Conservation (phyloP, 225 moss, liverwort and hornwort species). For the Anthoceros angustus region DNA sequence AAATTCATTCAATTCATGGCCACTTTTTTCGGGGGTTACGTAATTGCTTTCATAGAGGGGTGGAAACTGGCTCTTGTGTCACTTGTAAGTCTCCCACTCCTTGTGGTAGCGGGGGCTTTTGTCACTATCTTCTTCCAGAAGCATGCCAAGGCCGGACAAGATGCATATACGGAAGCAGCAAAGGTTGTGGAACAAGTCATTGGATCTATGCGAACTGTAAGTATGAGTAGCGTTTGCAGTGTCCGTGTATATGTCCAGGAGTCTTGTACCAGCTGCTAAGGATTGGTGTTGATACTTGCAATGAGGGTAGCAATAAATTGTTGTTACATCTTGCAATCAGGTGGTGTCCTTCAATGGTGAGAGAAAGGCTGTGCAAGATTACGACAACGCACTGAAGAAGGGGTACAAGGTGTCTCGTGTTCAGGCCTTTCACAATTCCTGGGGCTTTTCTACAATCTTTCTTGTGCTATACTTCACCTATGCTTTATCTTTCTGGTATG, state of each 20-base stretch:
- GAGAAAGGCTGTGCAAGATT: conserved; percentile 54
- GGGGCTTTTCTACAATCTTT: conserved; percentile 43
- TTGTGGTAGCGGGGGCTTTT: conserved; percentile 25
- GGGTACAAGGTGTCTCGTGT: conserved; percentile 53
- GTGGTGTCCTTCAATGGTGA: conserved; percentile 72
- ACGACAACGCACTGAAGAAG: conserved; percentile 41
- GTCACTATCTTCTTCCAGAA: conserved; percentile 36
- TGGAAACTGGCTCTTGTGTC: conserved; percentile 76
- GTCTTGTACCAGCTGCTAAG: not conserved
- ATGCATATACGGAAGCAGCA: conserved; percentile 68
- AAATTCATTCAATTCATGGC: conserved; percentile 34
- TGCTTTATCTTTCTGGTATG: conserved; percentile 73
- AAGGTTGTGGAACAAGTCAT: conserved; percentile 75
- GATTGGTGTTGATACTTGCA: not conserved
- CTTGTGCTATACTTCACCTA: conserved; percentile 44
- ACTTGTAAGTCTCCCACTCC: conserved; percentile 45
- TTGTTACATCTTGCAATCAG: conserved; percentile 18
- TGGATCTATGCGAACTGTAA: conserved; percentile 76
- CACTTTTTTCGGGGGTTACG: conserved; percentile 49
- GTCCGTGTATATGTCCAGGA: not conserved
- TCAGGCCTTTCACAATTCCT: conserved; percentile 29
- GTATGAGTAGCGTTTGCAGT: conserved; percentile 5
- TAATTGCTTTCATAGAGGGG: conserved; percentile 51
- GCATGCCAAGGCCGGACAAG: conserved; percentile 28
- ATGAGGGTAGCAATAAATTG: not conserved